Evolutionary conservation across 1,284 basidiomycete genomes (phyloP).

Genomic region (Sanghuangporus weigelae): DNA sequence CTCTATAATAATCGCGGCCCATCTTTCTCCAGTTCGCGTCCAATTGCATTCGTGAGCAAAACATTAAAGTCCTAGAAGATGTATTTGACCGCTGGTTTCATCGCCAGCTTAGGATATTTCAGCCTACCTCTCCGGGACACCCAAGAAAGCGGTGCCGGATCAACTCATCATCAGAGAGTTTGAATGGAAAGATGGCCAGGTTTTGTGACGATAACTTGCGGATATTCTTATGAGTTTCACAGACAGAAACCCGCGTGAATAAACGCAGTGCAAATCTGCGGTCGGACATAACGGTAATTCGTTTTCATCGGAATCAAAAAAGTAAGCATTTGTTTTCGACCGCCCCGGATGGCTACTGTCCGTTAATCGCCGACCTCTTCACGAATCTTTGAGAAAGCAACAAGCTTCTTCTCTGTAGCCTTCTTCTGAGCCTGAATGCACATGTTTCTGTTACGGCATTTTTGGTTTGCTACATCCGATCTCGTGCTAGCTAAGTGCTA

Average conservation of each 20-base stretch:
- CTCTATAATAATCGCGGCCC: too few species aligned
- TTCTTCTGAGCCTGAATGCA: neutral
- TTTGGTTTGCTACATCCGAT: neutral
- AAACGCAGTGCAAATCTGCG: slow-evolving; percentile 3
- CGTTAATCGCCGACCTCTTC: slow-evolving; percentile 1
- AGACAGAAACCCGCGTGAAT: neutral
- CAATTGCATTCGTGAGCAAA: too few species aligned
- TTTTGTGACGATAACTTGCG: neutral
- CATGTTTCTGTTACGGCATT: slow-evolving; percentile 1
- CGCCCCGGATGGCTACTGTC: slow-evolving; percentile 8
- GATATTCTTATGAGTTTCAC: slow-evolving; percentile 12
- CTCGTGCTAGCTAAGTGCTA: neutral
- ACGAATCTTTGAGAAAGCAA: neutral
- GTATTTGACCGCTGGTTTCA: neutral
- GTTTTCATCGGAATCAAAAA: neutral
- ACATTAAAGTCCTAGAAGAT: too few species aligned
- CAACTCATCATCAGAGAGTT: neutral
- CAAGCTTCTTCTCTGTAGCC: neutral
- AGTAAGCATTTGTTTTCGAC: neutral
- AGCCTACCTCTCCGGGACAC: neutral
- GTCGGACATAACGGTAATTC: slow-evolving; percentile 11
- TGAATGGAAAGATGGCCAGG: neutral
- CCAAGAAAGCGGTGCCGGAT: neutral
- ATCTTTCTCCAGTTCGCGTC: too few species aligned
- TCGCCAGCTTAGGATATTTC: neutral